Percentiles rank a stretch among this genome's conserved stretches.
These are phyloP conservation scores for Cucurbita argyrosperma DNA, from an alignment of 306 rosid species.

Conservation along the genomic window DNA sequence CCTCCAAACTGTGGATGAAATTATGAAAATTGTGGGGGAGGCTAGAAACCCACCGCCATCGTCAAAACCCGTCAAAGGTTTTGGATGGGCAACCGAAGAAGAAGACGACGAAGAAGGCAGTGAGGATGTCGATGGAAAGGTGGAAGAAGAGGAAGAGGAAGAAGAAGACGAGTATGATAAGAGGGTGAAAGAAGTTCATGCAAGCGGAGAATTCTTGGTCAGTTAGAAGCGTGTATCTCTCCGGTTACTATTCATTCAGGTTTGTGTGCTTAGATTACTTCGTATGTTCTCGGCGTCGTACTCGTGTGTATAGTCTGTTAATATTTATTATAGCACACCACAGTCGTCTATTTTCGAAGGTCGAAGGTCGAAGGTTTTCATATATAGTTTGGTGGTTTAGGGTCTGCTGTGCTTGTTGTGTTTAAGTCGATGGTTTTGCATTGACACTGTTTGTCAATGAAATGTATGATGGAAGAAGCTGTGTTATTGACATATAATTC, in stretches of 20 bases:
- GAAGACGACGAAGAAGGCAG: constrained; percentile 34
- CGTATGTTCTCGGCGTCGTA: not conserved
- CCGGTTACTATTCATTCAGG: not conserved
- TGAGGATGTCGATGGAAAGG: constrained; percentile 18
- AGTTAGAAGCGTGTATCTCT: not conserved
- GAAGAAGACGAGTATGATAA: constrained; percentile 26
- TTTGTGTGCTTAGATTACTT: not conserved
- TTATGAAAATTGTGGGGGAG: constrained; percentile 65
- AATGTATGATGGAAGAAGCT: not conserved
- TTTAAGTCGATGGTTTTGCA: not conserved
- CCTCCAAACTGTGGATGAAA: constrained; percentile 43
- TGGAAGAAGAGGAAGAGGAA: constrained; percentile 31
- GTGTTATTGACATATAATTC: not conserved
- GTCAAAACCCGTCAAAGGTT: constrained; percentile 40
- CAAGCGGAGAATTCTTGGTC: not conserved
- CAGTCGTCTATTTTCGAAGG: not conserved
- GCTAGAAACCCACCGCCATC: constrained; percentile 58
- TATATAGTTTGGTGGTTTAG: not conserved
- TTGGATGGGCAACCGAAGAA: constrained; percentile 51
- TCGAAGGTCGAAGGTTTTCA: not conserved
- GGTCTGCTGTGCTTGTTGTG: not conserved
- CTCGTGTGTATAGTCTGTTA: not conserved
- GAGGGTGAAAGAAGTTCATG: constrained; percentile 5
- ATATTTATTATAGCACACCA: not conserved
- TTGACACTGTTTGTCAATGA: not conserved